These are phyloP conservation scores for Luffa acutangula DNA, from an alignment of 306 rosid species.

Conservation along the genomic window DNA sequence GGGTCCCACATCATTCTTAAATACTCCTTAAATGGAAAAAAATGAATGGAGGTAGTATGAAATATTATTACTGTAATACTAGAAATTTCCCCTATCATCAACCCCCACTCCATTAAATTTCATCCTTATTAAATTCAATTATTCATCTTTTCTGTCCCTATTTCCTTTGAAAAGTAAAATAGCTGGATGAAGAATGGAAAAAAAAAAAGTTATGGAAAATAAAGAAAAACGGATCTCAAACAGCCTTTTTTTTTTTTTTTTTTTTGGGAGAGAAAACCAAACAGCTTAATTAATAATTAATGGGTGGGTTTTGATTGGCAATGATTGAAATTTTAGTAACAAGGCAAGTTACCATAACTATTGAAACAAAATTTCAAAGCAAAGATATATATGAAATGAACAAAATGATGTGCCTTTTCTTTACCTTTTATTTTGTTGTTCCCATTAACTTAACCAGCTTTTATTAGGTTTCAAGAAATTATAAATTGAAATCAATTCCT, in stretches of 20 bases:
- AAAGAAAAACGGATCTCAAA: not conserved
- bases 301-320: not conserved
- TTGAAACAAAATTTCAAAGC: not conserved
- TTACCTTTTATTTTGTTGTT: not conserved
- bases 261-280: too few species aligned
- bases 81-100: too few species aligned
- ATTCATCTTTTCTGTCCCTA: too few species aligned
- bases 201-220: not conserved
- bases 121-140: too few species aligned
- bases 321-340: not conserved
- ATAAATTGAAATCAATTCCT: not conserved
- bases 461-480: not conserved
- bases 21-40: too few species aligned
- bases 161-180: not conserved
- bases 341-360: conserved; percentile 7
- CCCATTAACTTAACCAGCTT: not conserved
- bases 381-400: not conserved
- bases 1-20: too few species aligned
- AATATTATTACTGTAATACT: too few species aligned
- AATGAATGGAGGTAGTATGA: too few species aligned
- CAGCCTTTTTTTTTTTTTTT: too few species aligned
- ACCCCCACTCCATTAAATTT: too few species aligned
- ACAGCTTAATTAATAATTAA: not conserved
- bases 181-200: not conserved
- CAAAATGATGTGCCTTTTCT: not conserved